Conservation (phyloP, 805 yeast genomes). For the Groenewaldozyma salmanticensis region DNA sequence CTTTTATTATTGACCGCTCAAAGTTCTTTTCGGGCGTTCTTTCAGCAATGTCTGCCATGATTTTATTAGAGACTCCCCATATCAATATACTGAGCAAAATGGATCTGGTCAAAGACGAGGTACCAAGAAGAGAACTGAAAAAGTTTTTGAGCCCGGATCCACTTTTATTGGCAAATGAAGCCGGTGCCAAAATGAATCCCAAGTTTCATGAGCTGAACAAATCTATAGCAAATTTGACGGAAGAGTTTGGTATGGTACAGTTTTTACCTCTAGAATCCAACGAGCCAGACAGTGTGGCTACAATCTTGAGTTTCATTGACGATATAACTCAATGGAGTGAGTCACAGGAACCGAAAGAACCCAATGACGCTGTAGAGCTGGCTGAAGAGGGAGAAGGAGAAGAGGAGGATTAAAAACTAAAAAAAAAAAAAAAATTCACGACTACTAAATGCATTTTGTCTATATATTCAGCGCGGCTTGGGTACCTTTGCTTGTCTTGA, state of each 20-base stretch:
- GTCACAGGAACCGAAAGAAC: slow-evolving; percentile 93
- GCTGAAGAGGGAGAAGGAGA: slow-evolving; percentile 39
- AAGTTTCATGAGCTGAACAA: slow-evolving; percentile 63
- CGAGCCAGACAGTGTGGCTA: slow-evolving; percentile 63
- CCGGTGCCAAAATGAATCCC: slow-evolving; percentile 43
- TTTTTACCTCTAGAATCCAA: slow-evolving; percentile 82
- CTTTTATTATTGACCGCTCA: slow-evolving; percentile 81
- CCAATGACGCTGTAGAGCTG: slow-evolving; percentile 54
- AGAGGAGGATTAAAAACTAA: not conserved
- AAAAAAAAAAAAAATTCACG: not conserved
- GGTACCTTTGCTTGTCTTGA: too few relatives aligned
- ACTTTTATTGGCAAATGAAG: slow-evolving; percentile 47
- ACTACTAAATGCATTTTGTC: not conserved
- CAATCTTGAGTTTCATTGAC: slow-evolving; percentile 84
- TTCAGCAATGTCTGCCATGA: slow-evolving; percentile 98
- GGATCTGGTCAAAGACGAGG: slow-evolving; percentile 75
- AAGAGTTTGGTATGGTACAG: slow-evolving; percentile 98
- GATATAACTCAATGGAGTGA: slow-evolving; percentile 98
- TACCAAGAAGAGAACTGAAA: slow-evolving; percentile 66
- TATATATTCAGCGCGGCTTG: not conserved
- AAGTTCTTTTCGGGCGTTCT: slow-evolving; percentile 94
- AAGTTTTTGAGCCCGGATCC: slow-evolving; percentile 91
- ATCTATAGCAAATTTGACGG: slow-evolving; percentile 81
- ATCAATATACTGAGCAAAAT: slow-evolving; percentile 80
- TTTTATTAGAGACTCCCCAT: slow-evolving; percentile 87